Evolutionary conservation across 176 grass and related monocot species (phyloP).

Genomic region (Carex kokanica): DNA sequence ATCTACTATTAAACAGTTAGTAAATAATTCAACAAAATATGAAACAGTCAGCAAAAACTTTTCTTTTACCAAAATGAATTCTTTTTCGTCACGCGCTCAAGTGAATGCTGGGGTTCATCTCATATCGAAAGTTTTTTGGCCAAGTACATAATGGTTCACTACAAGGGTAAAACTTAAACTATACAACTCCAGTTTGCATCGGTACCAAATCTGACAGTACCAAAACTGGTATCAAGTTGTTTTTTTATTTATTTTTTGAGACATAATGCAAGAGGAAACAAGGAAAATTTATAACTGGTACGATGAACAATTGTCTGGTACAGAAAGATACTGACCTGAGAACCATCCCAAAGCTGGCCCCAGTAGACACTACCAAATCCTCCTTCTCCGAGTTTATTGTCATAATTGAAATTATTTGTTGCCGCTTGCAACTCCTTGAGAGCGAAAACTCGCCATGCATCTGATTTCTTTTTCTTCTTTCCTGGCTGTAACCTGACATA

Average conservation of each 20-base stretch:
- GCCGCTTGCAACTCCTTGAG: constrained; percentile 81
- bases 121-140: background rate
- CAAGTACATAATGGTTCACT: background rate
- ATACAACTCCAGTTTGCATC: background rate
- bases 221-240: background rate
- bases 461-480: constrained; percentile 68
- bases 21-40: constrained; percentile 1
- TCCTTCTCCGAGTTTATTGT: constrained; percentile 90
- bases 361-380: constrained; percentile 94
- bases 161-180: background rate
- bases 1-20: background rate
- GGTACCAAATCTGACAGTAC: background rate
- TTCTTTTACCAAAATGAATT: background rate
- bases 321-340: constrained; percentile 55
- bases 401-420: constrained; percentile 93
- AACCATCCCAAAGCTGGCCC: constrained; percentile 93
- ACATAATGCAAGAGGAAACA: background rate
- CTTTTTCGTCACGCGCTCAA: background rate
- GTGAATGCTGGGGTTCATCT: background rate
- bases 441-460: constrained; percentile 64
- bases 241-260: constrained; percentile 1
- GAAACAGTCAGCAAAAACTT: background rate
- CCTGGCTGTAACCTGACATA: constrained; percentile 44
- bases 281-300: background rate
- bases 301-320: background rate